Evolutionary conservation across 108 stramenopile genomes (phyloP), one percentile per base, ranked within the genome.

Genomic region (Bacterosira constricta): DNA sequence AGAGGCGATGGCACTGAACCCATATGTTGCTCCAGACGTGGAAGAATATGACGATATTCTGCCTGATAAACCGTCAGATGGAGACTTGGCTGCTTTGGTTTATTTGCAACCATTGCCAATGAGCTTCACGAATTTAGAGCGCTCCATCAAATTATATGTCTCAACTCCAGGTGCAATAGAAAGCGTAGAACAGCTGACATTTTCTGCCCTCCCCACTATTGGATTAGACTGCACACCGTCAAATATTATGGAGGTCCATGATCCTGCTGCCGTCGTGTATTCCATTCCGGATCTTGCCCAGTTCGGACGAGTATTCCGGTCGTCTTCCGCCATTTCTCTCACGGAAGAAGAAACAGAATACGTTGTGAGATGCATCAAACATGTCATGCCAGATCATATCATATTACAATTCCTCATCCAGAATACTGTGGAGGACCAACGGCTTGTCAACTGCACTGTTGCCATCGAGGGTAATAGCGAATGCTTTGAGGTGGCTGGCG

Each of bases 401-500:
- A 95, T 99, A 6, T 77, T 99, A 0, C 94, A 99, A 63, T 99
- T 99, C 65, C 63, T 66, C 13, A 88, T 99, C 31, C 86, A 89
- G 56, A 99, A 99, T 77, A 99, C 98, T 1, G 90, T 99, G 46
- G 92, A 94, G 30, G 90, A 95, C 29, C 96, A 97, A 84, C 81
- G 88, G 8, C 77, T 96, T 17, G 83, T 88, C 42, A 83, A 96
- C 67, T 93, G 92, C 21, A 86, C 86, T 15, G 95, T 97, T 7
- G 42, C 84, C 21, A 65, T 97, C 32, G 95, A 97, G 52, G 68
- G 79, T 64, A 89, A 89, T 6, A 76, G 78, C 13, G 87, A 83
- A 21, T 51, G 73, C 27, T 86, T 85, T 67, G 76, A 85, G 31
- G 80, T 80, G 27, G 81, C 85, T 32, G 84, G 83, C 17, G 86